Evolutionary conservation across 345 rosid genomes (phyloP).

Genomic region (Boechera divaricarpa): DNA sequence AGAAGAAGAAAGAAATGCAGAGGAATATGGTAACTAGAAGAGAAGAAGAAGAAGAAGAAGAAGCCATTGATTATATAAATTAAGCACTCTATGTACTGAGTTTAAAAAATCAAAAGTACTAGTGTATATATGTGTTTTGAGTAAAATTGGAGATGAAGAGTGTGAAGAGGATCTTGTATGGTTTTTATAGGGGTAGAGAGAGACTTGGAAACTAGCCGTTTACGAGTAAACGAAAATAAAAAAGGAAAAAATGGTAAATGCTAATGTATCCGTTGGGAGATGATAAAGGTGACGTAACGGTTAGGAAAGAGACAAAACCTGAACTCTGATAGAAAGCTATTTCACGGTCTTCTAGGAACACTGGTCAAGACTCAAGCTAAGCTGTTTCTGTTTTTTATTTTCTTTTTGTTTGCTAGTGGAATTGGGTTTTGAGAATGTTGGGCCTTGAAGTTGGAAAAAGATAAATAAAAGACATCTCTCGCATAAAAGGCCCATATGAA

Average conservation of each 20-base stretch:
- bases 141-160: slow-evolving; percentile 11
- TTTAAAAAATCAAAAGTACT: neutral
- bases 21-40: slow-evolving; percentile 6
- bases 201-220: slow-evolving; percentile 39
- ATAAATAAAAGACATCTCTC: neutral
- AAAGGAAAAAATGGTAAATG: neutral
- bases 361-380: slow-evolving; percentile 30
- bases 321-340: neutral
- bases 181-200: slow-evolving; percentile 26
- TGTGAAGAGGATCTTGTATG: neutral
- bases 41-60: slow-evolving; percentile 25
- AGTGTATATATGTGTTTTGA: neutral
- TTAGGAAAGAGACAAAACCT: slow-evolving; percentile 27
- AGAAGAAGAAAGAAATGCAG: slow-evolving; percentile 19
- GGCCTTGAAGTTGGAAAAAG: neutral
- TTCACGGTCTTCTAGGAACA: slow-evolving; percentile 29
- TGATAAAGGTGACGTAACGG: slow-evolving; percentile 36
- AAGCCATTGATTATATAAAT: slow-evolving; percentile 32
- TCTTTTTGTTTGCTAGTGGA: slow-evolving; percentile 4
- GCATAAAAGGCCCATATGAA: slow-evolving; percentile 28
- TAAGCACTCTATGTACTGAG: neutral
- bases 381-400: slow-evolving; percentile 13
- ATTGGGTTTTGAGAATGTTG: neutral
- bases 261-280: slow-evolving; percentile 37
- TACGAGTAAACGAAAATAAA: neutral